These are phyloP conservation scores for Suillus americanus DNA, from an alignment of 768 basidiomycete genomes.

Conservation along the genomic window DNA sequence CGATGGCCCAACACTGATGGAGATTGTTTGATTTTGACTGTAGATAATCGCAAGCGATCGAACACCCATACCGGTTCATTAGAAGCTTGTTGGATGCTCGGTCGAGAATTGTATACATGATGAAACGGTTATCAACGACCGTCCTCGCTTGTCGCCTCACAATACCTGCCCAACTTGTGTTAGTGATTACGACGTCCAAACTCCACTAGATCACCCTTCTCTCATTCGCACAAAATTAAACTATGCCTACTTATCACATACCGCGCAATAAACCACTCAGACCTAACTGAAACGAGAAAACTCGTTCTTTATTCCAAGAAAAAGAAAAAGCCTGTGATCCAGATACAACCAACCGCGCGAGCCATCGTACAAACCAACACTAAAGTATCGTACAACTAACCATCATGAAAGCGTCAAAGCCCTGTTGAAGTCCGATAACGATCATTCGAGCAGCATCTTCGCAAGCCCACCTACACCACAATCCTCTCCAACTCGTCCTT, in stretches of 20 bases:
- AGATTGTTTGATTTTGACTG: neutral
- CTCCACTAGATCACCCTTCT: neutral
- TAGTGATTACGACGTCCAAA: neutral
- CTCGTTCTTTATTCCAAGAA: neutral
- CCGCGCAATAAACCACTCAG: neutral
- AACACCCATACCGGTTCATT: neutral
- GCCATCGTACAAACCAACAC: neutral
- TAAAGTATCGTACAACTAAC: neutral
- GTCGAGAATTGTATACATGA: neutral
- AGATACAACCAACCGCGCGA: neutral
- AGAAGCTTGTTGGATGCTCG: neutral
- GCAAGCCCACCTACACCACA: constrained; percentile 13
- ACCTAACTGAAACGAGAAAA: too few species aligned
- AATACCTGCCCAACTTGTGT: neutral
- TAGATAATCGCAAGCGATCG: neutral
- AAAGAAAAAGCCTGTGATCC: neutral
- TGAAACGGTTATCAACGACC: neutral
- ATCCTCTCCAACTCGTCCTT: constrained; percentile 28
- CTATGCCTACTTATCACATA: neutral
- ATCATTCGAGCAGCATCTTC: neutral
- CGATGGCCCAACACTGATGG: neutral
- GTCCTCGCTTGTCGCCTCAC: neutral
- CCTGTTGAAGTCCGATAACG: neutral
- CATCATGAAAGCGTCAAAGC: neutral
- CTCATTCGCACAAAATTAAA: neutral